phyloP scores from a whole-genome alignment of 108 stramenopile species.

The Nitzschia sp. region DNA sequence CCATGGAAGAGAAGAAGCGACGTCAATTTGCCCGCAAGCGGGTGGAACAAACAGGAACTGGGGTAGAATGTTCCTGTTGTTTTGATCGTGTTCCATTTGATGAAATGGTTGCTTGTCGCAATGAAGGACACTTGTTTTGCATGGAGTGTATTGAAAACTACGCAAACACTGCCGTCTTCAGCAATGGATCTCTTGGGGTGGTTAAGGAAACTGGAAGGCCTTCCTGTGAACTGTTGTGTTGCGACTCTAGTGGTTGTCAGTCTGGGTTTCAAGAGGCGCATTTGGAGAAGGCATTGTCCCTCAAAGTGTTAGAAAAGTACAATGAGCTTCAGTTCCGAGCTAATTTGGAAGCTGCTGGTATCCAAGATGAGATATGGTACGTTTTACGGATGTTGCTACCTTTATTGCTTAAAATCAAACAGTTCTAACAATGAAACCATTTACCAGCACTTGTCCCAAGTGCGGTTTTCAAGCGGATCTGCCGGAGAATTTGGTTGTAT shows the following conservation, averaged over 20 bases:
- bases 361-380: constrained; percentile 42
- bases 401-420: neutral
- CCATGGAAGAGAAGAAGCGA: constrained; percentile 6
- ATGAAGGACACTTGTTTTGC: constrained; percentile 83
- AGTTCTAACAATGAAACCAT: neutral
- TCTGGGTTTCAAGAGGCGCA: constrained; percentile 60
- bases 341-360: constrained; percentile 49
- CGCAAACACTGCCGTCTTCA: constrained; percentile 75
- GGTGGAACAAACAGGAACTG: constrained; percentile 25
- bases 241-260: constrained; percentile 63
- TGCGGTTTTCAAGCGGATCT: constrained; percentile 74
- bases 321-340: constrained; percentile 64
- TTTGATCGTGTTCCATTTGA: constrained; percentile 65
- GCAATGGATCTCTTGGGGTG: constrained; percentile 63
- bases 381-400: neutral
- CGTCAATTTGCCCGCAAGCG: constrained; percentile 21
- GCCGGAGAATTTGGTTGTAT: constrained; percentile 43
- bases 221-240: constrained; percentile 66
- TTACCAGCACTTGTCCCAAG: constrained; percentile 59
- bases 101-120: constrained; percentile 73
- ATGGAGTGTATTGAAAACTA: constrained; percentile 61
- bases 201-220: constrained; percentile 40
- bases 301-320: constrained; percentile 75
- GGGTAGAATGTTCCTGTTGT: constrained; percentile 77
- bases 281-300: constrained; percentile 59